Percentiles rank a stretch among this genome's conserved stretches.
Evolutionary conservation across 202 grass and related monocot species (phyloP).

Genomic region (Tripidium arundinaceum): DNA sequence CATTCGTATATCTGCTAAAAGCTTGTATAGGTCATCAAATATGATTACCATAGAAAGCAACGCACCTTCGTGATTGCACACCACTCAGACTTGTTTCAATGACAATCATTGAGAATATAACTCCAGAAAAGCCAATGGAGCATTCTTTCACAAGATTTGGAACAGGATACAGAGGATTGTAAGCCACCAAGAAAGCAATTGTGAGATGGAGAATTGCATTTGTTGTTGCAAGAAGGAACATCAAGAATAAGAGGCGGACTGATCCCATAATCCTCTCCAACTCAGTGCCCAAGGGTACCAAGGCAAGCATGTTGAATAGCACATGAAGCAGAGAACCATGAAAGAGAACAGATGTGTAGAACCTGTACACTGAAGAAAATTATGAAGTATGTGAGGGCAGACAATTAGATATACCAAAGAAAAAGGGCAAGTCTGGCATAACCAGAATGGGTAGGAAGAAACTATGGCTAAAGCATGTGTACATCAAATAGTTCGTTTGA

Average conservation of each 20-base stretch:
- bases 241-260: conserved; percentile 84
- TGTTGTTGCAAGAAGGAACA: conserved; percentile 77
- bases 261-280: conserved; percentile 99
- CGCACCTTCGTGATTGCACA: conserved; percentile 77
- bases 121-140: conserved; percentile 94
- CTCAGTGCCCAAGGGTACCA: conserved; percentile 79
- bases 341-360: conserved; percentile 84
- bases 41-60: conserved; percentile 4
- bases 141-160: conserved; percentile 69
- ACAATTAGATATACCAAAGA: too few relatives aligned
- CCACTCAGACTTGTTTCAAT: conserved; percentile 95
- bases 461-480: background rate
- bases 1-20: background rate
- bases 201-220: conserved; percentile 89
- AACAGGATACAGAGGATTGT: conserved; percentile 61
- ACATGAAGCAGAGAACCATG: conserved; percentile 94
- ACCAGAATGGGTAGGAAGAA: background rate
- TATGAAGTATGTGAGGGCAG: conserved; percentile 35
- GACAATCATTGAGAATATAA: conserved; percentile 98
- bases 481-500: background rate
- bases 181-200: conserved; percentile 65
- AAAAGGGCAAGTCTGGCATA: conserved; percentile 7
- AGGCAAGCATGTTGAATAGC: conserved; percentile 95
- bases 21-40: conserved; percentile 2
- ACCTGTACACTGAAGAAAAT: conserved; percentile 74